Base-by-base conservation (phyloP, 129 eudicot species). In the Saussurea involucrata region DNA sequence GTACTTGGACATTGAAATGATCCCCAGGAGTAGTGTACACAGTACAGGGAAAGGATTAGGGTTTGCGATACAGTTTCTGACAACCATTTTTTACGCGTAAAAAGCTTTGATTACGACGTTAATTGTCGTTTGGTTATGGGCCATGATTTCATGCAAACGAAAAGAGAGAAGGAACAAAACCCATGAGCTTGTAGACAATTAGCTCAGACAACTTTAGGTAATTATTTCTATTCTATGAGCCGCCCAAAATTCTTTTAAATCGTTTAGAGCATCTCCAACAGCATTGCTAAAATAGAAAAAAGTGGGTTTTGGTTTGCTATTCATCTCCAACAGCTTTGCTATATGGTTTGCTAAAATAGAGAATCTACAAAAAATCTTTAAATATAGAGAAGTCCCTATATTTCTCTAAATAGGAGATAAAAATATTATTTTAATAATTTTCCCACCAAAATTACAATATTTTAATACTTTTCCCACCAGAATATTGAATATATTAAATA, bases 131-230 rank as follows among this genome's bases (percentile, higher is more conserved):
- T 42, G 36, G 32, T 29, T 66, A 42, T 66, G 73, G 71, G 58
- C 12, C 5, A 4, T 22, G 65, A 60, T 60, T 55, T 55, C 63
- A 5, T 46, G 25, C 53, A 67, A 66, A 53, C 22, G 66, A 44
- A 46, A 20, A 55, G 25, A 25, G 49, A 20, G 66, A 46, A 76
- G 22, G 66, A 66, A 44, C 18, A 76, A 76, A 76, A 66, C 33
- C 13, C 80, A 76, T 76, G 34, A 76, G 33, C 34, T 76, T 67
- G 66, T 22, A 76, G 73, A 66, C 80, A 76, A 49, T 28, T 76
- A 64, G 20, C 46, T 76, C 11, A 27, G 5, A 66, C 29, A 20
- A 9, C 0, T 27, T 40, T 8, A 65, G 27, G 31, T n/a, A 44
- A 29, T 65, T 18, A 6, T 9, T 42, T 27, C 5, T 17, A 44